Evolutionary conservation across 164 flowering plant species (phyloP), one percentile per base, ranked within the genome.

Genomic region (Buxus sempervirens): DNA sequence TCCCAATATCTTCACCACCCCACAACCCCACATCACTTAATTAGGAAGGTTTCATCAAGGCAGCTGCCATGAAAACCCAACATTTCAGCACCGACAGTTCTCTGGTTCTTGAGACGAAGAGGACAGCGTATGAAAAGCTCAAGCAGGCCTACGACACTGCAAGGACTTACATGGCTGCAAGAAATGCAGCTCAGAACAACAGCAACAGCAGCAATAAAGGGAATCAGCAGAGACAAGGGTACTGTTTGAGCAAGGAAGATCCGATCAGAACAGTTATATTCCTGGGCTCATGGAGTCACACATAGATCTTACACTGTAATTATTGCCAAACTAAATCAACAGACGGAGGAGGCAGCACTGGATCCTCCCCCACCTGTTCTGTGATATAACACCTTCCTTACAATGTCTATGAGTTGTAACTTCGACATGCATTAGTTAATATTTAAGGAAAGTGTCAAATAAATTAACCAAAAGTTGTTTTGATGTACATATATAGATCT

Each of bases 251-350:
- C 2, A 68, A 60, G 0, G 89, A 88, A 67, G 93, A 88, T 57
- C 89, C 93, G 4, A 85, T 88, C 24, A 82, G 86, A 80, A 86
- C 84, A 26, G 71, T 88, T 48, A 85, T 88, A 80, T 88, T 88
- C 81, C 80, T 88, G 78, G 89, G 89, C 1, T 82, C 89, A 1
- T 88, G 93, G 93, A 79, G 77, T 65, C 93, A 85, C 70, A 84
- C 89, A 0, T 87, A 74, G 67, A 13, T 15, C 4, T 49, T 41
- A 41, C n/a, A n/a, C n/a, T n/a, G n/a, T n/a, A n/a, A n/a, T n/a
- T n/a, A n/a, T n/a, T n/a, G n/a, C n/a, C n/a, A n/a, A n/a, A n/a
- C n/a, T n/a, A n/a, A n/a, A n/a, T n/a, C n/a, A n/a, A n/a, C n/a
- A n/a, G n/a, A n/a, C n/a, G n/a, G n/a, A n/a, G n/a, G n/a, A n/a